These are phyloP conservation scores for Pichia nanzhaoensis DNA, from an alignment of 805 yeast species.

Conservation along the genomic window DNA sequence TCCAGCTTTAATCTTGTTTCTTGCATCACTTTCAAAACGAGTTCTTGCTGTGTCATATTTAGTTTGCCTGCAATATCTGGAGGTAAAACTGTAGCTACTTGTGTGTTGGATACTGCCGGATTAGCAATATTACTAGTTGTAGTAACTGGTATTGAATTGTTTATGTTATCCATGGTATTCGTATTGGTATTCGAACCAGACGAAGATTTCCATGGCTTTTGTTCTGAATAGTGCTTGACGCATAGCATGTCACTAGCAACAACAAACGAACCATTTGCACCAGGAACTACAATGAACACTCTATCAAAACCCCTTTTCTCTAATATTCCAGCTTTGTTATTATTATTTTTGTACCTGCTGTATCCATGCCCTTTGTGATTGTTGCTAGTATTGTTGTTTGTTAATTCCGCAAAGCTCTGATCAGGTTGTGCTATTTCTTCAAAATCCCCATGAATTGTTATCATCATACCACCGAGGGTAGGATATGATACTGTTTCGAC, in stretches of 20 bases:
- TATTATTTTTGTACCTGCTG: conserved; percentile 22
- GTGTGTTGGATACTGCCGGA: conserved; percentile 16
- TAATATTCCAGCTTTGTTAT: conserved; percentile 29
- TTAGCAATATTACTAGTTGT: neutral
- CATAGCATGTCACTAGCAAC: conserved; percentile 81
- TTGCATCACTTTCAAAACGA: conserved; percentile 55
- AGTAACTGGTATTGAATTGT: conserved; percentile 7
- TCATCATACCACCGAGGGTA: conserved; percentile 67
- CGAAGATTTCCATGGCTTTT: conserved; percentile 45
- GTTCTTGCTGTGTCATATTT: conserved; percentile 50
- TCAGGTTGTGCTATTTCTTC: conserved; percentile 47
- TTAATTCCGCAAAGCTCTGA: conserved; percentile 10
- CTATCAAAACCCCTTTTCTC: conserved; percentile 79
- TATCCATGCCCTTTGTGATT: conserved; percentile 9
- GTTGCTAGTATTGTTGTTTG: conserved; percentile 1
- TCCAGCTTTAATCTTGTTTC: conserved; percentile 76
- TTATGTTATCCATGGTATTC: neutral
- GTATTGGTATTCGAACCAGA: neutral
- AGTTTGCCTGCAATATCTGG: conserved; percentile 48
- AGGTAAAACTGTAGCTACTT: conserved; percentile 31
- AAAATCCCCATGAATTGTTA: conserved; percentile 79
- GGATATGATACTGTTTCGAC: conserved; percentile 73
- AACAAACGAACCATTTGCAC: conserved; percentile 61
- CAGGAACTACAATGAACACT: conserved; percentile 66
- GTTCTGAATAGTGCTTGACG: conserved; percentile 53